A percentile compares a stretch with the other conserved stretches of the same genome.
These are phyloP conservation scores for Blastomyces percursus DNA, from an alignment of 2,329 filamentous ascomycete species.

Conservation along the genomic window DNA sequence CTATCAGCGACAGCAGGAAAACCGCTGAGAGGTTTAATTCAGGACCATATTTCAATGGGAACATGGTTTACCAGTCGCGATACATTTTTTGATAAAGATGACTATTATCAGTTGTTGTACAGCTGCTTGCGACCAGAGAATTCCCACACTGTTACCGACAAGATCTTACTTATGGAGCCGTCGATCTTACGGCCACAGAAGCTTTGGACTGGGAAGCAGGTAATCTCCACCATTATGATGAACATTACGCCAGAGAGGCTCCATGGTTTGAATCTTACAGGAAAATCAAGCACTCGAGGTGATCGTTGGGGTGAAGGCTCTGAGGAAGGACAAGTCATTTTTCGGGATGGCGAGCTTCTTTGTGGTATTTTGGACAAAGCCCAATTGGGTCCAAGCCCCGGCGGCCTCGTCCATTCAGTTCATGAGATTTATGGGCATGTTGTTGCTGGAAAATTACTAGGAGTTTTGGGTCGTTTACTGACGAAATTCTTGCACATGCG, in stretches of 20 bases:
- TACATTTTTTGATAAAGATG: conserved; percentile 73
- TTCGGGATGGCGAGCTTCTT: conserved; percentile 78
- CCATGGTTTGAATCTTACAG: conserved; percentile 65
- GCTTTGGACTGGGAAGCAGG: conserved; percentile 92
- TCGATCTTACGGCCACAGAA: conserved; percentile 69
- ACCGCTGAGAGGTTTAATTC: conserved; percentile 87
- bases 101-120: conserved; percentile 93
- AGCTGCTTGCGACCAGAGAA: conserved; percentile 79
- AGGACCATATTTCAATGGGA: conserved; percentile 94
- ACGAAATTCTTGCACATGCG: conserved; percentile 87
- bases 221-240: conserved; percentile 83
- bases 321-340: conserved; percentile 71
- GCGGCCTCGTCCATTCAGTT: conserved; percentile 80
- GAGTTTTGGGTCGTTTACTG: conserved; percentile 76
- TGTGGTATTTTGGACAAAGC: conserved; percentile 91
- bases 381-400: conserved; percentile 77
- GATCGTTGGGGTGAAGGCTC: conserved; percentile 60
- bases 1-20: conserved; percentile 88
- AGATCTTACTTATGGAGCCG: conserved; percentile 69
- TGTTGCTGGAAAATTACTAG: conserved; percentile 74
- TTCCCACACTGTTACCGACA: conserved; percentile 72
- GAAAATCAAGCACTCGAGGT: conserved; percentile 66
- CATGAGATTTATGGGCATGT: conserved; percentile 89
- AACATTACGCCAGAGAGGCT: conserved; percentile 75
- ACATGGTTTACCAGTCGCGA: conserved; percentile 85